Evolutionary conservation across 805 yeast species (phyloP), one percentile per base, ranked within the genome.

Genomic region (Tetrapisispora arboricola): DNA sequence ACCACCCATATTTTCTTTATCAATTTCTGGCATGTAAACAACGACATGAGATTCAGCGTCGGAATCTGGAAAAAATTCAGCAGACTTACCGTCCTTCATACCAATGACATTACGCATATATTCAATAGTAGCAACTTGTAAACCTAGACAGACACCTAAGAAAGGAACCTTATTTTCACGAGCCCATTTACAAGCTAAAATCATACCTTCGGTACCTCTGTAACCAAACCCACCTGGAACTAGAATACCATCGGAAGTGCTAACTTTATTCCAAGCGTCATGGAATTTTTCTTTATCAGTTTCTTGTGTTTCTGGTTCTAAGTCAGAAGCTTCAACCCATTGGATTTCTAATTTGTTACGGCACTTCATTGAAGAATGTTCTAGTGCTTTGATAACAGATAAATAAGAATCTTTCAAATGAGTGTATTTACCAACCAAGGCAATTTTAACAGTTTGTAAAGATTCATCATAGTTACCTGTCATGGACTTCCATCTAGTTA

Each of bases 151-250:
- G 47, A 92, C 94, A 63, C 99, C 99, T 57, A 92, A 72, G 66
- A 81, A 92, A 38, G 99, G 99, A 44, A 86, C 75, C 57, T 81
- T 75, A 68, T 86, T 86, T 64, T 83, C 95, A 68, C 99, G 80
- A n/a, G 98, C 98, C 82, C 94, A 92, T 64, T 84, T 82, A 41
- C 96, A 94, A 45, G 97, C 98, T 29, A 84, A 69, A 60, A 92
- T 72, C 99, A 92, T 92, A 54, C 98, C 99, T 67, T 92, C 97
- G 44, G 86, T 85, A 66, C 99, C 99, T 65, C 99, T 81, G 38
- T 77, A 66, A 44, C 99, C 99, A 58, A 92, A 92, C 1, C 99
- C 99, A 60, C 99, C 99, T 30, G 99, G 98, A 43, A 92, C 96
- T 44, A 92, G 73, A 49, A 92, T 83, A 64, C 98, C 97, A 64